Base-by-base conservation (phyloP, 208 protist species). In the Trypanosoma lewisi region DNA sequence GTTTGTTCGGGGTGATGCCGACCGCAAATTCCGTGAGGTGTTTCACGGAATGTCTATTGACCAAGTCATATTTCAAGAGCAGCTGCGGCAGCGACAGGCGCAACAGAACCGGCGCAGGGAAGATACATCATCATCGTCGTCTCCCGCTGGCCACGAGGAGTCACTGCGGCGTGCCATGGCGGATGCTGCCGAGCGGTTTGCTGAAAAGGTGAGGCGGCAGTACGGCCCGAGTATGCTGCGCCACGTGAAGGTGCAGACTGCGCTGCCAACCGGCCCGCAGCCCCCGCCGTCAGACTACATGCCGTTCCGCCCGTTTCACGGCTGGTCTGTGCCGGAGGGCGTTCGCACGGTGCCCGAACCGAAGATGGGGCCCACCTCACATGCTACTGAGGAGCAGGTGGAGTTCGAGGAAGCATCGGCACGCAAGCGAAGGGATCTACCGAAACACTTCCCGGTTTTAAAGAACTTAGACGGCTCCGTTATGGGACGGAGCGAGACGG, bases 11-110 rank as follows among this genome's bases (percentile, higher is more conserved):
- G 80, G 82, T 9, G 89, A 95, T 63, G 89, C 89, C 23, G 85
- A 95, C 49, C 85, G 89, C 48, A 75, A 77, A 60, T 95, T 95
- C 57, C 70, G 80, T 30, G 82, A 83, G 36, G 89, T 80, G 28
- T 95, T 95, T 64, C 81, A 93, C 25, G 89, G 89, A 6, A 85
- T 87, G 73, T 78, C 83, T 25, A 62, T 95, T 9, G 83, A 95
- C 54, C 73, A 95, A 51, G 75, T 95, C 49, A 55, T 95, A 16
- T 95, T 95, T 56, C 70, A 91, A 62, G 76, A 75, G 8, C 85
- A 76, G 28, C 80, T 80, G 8, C 77, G 79, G 19, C 62, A 75
- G 25, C 85, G 82, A 6, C 53, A 49, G 51, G 49, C 45, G 42
- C 55, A 52, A 27, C 23, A 44, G 36, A 34, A 57, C 12, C 41